phyloP scores from a whole-genome alignment of 2,329 filamentous ascomycete genomes.

The Aspergillus ustus region DNA sequence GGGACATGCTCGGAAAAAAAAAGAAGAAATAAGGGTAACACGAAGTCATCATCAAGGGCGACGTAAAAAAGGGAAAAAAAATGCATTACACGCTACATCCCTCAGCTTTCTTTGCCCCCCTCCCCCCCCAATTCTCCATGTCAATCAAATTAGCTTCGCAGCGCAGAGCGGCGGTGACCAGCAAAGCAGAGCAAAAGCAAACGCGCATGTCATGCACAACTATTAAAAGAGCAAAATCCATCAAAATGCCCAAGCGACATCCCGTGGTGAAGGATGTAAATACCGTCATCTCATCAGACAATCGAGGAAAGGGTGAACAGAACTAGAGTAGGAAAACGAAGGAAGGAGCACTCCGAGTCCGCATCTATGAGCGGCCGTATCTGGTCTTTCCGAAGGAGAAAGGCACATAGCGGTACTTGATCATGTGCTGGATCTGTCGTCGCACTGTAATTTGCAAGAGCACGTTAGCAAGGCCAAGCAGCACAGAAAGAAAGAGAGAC shows the following conservation, averaged over 20 bases:
- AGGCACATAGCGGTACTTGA: constrained; percentile 98
- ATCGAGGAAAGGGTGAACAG: neutral
- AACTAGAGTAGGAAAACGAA: constrained; percentile 3
- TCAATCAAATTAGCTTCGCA: neutral
- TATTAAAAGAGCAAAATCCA: neutral
- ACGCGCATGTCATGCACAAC: neutral
- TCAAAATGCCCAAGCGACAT: constrained; percentile 2
- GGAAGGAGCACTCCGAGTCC: constrained; percentile 18
- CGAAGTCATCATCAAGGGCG: constrained; percentile 13
- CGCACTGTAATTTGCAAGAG: constrained; percentile 67
- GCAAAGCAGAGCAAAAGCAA: neutral
- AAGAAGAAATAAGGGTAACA: neutral
- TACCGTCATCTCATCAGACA: constrained; percentile 16
- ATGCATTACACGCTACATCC: constrained; percentile 15
- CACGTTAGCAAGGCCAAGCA: constrained; percentile 18
- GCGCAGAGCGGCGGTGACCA: neutral
- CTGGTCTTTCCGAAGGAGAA: constrained; percentile 89
- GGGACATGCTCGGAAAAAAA: neutral
- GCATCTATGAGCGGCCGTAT: constrained; percentile 57
- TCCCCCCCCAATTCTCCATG: neutral
- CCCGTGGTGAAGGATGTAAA: constrained; percentile 2
- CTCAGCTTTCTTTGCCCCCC: neutral
- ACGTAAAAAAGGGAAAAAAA: constrained; percentile 1
- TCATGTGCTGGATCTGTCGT: constrained; percentile 99
- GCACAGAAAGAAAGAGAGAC: constrained; percentile 44